These are phyloP conservation scores for Rhizopogon roseolus DNA, from an alignment of 768 basidiomycete species.

Conservation along the genomic window DNA sequence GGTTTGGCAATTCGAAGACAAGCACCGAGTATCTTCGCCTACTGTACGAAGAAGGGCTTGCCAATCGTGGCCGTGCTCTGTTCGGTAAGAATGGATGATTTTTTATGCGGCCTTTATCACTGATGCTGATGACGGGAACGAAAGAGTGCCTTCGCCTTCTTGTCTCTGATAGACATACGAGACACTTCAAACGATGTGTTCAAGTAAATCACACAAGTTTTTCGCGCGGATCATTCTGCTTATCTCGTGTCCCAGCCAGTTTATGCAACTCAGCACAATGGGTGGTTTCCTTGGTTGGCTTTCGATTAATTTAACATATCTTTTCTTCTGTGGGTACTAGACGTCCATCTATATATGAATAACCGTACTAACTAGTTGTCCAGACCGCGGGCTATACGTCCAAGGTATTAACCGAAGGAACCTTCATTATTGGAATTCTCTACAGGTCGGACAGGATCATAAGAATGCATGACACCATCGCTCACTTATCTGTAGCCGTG, in stretches of 20 bases:
- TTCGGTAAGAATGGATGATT: constrained; percentile 16
- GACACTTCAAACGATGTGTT: constrained; percentile 36
- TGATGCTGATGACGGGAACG: constrained; percentile 5
- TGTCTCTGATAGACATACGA: constrained; percentile 60
- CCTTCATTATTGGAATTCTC: constrained; percentile 54
- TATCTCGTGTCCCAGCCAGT: constrained; percentile 39
- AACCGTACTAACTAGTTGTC: constrained; percentile 5
- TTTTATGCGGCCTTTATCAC: neutral
- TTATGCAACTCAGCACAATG: constrained; percentile 59
- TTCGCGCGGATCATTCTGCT: neutral
- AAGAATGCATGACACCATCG: constrained; percentile 18
- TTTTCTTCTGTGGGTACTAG: constrained; percentile 52
- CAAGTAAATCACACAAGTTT: constrained; percentile 2
- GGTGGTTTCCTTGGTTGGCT: constrained; percentile 65
- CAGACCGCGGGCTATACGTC: constrained; percentile 60
- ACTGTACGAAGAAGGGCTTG: constrained; percentile 43
- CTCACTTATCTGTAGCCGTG: constrained; percentile 35
- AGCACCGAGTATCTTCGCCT: constrained; percentile 43
- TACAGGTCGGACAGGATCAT: constrained; percentile 32
- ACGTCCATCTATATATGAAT: neutral
- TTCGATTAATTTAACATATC: constrained; percentile 62
- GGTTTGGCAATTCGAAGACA: constrained; percentile 42
- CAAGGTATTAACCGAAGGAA: constrained; percentile 63
- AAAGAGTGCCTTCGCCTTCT: constrained; percentile 36
- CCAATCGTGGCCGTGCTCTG: constrained; percentile 33